Evolutionary conservation across 2,329 filamentous ascomycete genomes (phyloP).

Genomic region (Huntiella abstrusa): DNA sequence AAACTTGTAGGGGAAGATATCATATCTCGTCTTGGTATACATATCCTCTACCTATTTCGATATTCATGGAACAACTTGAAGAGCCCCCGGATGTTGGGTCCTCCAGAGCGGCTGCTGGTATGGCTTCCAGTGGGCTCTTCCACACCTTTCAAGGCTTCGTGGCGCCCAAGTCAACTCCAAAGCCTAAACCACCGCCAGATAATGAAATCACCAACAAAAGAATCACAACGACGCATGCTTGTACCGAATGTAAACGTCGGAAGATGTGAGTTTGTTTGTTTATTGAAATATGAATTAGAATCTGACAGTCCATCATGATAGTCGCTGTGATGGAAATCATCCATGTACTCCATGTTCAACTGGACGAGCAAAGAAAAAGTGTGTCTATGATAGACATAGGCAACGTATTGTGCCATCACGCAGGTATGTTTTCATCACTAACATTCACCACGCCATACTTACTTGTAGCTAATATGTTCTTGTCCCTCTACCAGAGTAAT

Average conservation of each 20-base stretch:
- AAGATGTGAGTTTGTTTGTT: conserved; percentile 40
- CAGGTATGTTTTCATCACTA: conserved; percentile 34
- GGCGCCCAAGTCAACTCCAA: conserved; percentile 19
- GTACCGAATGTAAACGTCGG: conserved; percentile 57
- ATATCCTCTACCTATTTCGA: conserved; percentile 20
- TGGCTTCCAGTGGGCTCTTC: conserved; percentile 19
- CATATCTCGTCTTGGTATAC: too few relatives aligned
- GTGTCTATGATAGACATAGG: conserved; percentile 64
- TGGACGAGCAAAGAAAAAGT: conserved; percentile 60
- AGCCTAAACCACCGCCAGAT: conserved; percentile 18
- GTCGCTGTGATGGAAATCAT: conserved; percentile 60
- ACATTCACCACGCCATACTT: neutral
- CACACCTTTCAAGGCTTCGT: conserved; percentile 34
- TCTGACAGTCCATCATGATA: neutral
- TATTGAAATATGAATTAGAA: neutral
- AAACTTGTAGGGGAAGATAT: too few relatives aligned
- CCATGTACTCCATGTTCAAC: conserved; percentile 70
- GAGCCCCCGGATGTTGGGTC: too few relatives aligned
- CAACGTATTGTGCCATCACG: conserved; percentile 59
- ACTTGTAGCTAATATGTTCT: neutral
- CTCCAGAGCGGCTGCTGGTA: conserved; percentile 20
- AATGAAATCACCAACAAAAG: conserved; percentile 23
- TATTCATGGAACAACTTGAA: too few relatives aligned
- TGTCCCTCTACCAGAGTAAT: conserved; percentile 25
- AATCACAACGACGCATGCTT: conserved; percentile 43